Conservation (phyloP, 2,329 filamentous ascomycete genomes). For the Lasiodiplodia sp. region DNA sequence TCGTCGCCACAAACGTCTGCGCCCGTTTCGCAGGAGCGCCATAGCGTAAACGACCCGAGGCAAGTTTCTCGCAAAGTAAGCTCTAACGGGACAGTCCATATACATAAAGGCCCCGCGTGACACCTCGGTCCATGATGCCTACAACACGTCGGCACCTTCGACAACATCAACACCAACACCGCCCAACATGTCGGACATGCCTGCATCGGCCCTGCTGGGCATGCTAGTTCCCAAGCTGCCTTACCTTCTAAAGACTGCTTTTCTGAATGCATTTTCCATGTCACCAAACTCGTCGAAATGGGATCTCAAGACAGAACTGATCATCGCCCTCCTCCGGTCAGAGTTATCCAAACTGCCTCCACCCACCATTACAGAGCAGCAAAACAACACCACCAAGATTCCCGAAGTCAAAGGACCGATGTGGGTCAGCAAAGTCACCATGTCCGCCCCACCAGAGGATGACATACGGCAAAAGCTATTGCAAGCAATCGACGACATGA, state of each 20-base stretch:
- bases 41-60: conserved; percentile 6
- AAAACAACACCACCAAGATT: conserved; percentile 68
- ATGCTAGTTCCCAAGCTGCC: conserved; percentile 58
- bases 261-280: conserved; percentile 70
- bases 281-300: conserved; percentile 78
- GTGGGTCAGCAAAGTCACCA: conserved; percentile 78
- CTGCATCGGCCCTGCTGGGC: conserved; percentile 44
- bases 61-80: background rate
- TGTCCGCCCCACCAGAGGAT: conserved; percentile 65
- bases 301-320: conserved; percentile 77
- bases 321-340: conserved; percentile 72
- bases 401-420: conserved; percentile 77
- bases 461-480: conserved; percentile 65
- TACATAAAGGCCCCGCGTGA: background rate
- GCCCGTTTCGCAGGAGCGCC: conserved; percentile 17
- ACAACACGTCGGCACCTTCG: background rate
- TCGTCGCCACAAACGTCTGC: conserved; percentile 9
- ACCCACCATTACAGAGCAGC: conserved; percentile 50
- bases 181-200: conserved; percentile 37
- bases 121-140: background rate
- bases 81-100: background rate
- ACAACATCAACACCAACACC: background rate
- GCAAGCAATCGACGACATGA: conserved; percentile 64
- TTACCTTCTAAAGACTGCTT: conserved; percentile 66
- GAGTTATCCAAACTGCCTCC: conserved; percentile 41